Base-by-base conservation (phyloP, 441 rosid genomes). In the Adansonia grandidieri region DNA sequence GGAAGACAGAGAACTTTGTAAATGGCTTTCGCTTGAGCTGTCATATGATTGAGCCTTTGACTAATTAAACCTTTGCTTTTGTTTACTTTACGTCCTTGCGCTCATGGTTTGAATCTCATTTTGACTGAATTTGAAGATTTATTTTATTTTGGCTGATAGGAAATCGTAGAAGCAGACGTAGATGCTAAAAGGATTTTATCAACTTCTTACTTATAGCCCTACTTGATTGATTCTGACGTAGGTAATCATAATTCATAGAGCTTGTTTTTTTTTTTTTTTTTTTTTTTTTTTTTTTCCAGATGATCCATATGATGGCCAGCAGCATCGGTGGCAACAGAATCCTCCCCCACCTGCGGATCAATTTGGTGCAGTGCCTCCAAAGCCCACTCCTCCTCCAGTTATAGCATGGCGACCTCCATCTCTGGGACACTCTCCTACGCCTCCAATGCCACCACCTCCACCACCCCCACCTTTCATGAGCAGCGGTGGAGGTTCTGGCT, bases 401-500 rank as follows among this genome's bases (percentile, higher is more conserved):
- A 80, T 79, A 3, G 81, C 88, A 67, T 84, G 85, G 60, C 90
- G 87, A 6, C 77, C 71, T 19, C 77, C 69, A 48, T 48, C 72
- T 4, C 82, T 81, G 0, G 82, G 20, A 8, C 73, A 15, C 51
- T 42, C 53, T 45, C 77, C 87, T 15, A 80, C 79, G 1, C 82
- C 83, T 56, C 40, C 62, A 19, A 14, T 56, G 22, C 72, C 86
- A 14, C 84, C 88, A 0, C 94, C 91, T 14, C 44, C 68, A 14
- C 45, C 68, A 13, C 68, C 68, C 0, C 95, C 92, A 0, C 88
- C 82, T 64, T 81, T 91, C 80, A 85, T 88, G 88, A 89, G 84
- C 87, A 91, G 92, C 88, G 92, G 98, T 19, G 98, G 93, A n/a
- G 97, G 92, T 42, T 92, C 96, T 54, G 91, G 86, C 76, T 91